Conservation (phyloP, 2,329 filamentous ascomycete genomes). For the Paecilomyces sp. region DNA sequence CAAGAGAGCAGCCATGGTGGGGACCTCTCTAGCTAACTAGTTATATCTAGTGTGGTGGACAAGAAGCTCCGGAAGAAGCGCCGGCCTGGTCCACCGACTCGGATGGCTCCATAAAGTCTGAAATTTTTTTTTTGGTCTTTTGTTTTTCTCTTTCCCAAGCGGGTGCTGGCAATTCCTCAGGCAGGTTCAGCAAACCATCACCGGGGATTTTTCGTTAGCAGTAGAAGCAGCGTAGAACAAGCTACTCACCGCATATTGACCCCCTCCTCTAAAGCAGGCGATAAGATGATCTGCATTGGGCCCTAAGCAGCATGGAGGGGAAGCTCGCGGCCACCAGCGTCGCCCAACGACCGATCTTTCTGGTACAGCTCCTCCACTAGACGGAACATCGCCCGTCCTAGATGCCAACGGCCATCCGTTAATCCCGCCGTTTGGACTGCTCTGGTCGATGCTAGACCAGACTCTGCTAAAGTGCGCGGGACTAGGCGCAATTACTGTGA, state of each 20-base stretch:
- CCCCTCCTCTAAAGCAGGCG: background rate
- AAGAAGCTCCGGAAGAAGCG: background rate
- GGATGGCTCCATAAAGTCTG: background rate
- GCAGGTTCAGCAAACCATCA: background rate
- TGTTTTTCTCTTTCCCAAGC: background rate
- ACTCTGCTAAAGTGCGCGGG: background rate
- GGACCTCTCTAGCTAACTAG: background rate
- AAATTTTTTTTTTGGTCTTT: background rate
- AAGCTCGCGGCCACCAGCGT: background rate
- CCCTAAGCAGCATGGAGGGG: background rate
- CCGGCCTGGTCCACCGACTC: background rate
- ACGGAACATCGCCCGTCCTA: background rate
- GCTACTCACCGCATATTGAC: background rate
- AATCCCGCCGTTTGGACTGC: background rate
- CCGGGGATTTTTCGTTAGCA: background rate
- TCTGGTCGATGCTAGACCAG: background rate
- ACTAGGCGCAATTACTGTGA: conserved; percentile 7
- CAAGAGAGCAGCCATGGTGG: background rate
- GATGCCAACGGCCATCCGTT: background rate
- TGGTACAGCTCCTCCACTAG: background rate
- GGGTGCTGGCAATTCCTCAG: background rate
- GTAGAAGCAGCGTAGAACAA: background rate
- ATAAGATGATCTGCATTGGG: background rate
- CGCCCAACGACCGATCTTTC: background rate
- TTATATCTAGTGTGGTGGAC: background rate